Base-by-base conservation (phyloP, 2,329 filamentous ascomycete species). In the Verticillium longisporum region DNA sequence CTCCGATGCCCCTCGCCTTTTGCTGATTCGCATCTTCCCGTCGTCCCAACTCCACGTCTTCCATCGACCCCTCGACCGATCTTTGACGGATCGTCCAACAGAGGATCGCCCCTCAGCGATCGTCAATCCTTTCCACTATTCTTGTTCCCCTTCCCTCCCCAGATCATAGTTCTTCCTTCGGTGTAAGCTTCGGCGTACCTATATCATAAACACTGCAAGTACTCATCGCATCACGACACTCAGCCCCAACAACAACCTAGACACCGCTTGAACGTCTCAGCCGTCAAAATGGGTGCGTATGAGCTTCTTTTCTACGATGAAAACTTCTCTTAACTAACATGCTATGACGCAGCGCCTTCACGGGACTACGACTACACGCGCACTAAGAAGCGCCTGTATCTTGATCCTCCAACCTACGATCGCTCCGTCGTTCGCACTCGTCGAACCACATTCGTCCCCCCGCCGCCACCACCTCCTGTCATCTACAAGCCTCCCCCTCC, bases 301-400 rank as follows among this genome's bases (percentile, higher is more conserved):
- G 32, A 58, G 45, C 50, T 34, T 57, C 18, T 14, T 41, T 7
- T 9, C 9, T 6, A 50, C 18, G 7, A 50, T 18, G 45, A 21
- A 50, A n/a, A 1, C 26, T 26, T 26, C n/a, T 26, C 3, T 3
- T 4, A 26, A n/a, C 45, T 18, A 5, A 68, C 62, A 69, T 71
- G 61, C 65, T 61, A 61, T 59, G 18, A 21, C 26, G 26, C 55
- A 65, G 64, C 62, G 13, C 62, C 59, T 26, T 64, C 64, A 33
- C 60, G 18, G 45, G 63, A 64, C 55, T 64, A 65, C 57, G 66
- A 72, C 34, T 69, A 71, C 62, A 63, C 66, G 57, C 60, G 66
- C 62, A 53, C 62, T 64, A 79, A 78, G 69, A 78, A 77, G 69
- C 74, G 74, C 61, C 70, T 79, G 66, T 79, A 79, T 62, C 73